phyloP scores from a whole-genome alignment of 2,329 filamentous ascomycete species.

The Geoglossum cookeanum region DNA sequence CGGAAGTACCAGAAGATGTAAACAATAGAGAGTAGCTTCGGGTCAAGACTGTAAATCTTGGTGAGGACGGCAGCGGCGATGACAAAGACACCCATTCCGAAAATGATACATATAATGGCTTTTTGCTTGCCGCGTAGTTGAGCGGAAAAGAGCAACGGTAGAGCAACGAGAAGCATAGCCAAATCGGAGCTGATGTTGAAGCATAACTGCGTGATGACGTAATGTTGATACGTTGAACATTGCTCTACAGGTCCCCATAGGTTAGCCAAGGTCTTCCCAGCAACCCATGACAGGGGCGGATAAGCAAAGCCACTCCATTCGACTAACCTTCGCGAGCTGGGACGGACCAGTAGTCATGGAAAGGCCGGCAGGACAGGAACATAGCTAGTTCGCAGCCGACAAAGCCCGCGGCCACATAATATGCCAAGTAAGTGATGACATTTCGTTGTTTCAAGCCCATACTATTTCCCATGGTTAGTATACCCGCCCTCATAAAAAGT shows the following conservation, averaged over 20 bases:
- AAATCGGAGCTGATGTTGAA: slow-evolving; percentile 43
- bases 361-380: slow-evolving; percentile 33
- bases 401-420: slow-evolving; percentile 29
- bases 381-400: slow-evolving; percentile 35
- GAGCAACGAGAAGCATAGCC: slow-evolving; percentile 37
- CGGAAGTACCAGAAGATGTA: slow-evolving; percentile 34
- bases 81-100: slow-evolving; percentile 31
- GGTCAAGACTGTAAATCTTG: slow-evolving; percentile 21
- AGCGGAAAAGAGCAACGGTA: slow-evolving; percentile 33
- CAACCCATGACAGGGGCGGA: too few species aligned
- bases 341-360: slow-evolving; percentile 37
- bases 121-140: slow-evolving; percentile 33
- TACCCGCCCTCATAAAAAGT: not conserved
- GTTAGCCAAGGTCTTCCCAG: not conserved
- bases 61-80: slow-evolving; percentile 27
- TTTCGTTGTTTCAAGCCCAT: slow-evolving; percentile 28
- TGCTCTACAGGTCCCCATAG: slow-evolving; percentile 21
- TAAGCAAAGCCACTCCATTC: not conserved
- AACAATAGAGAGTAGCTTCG: slow-evolving; percentile 19
- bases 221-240: slow-evolving; percentile 37
- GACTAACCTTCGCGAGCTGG: slow-evolving; percentile 16
- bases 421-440: slow-evolving; percentile 29
- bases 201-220: slow-evolving; percentile 37
- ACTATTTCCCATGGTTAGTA: slow-evolving; percentile 12
- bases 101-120: slow-evolving; percentile 29